phyloP scores from a whole-genome alignment of 2,329 filamentous ascomycete genomes.

The Aspergillus eucalypticola region DNA sequence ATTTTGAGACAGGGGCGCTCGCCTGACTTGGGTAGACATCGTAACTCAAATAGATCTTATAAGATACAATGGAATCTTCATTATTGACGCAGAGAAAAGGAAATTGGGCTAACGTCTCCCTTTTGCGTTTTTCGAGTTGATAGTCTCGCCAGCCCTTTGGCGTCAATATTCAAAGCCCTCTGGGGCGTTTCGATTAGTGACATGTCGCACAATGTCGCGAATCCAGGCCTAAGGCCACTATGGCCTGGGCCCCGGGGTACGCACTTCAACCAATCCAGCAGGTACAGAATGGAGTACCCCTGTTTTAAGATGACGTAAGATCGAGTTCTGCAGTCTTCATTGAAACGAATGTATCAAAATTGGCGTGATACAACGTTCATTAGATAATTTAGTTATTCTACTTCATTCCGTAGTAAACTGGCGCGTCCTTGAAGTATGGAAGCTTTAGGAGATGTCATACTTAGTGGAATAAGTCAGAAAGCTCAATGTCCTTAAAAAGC shows the following conservation, averaged over 20 bases:
- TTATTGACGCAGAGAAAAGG: too few relatives aligned
- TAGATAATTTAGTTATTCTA: background rate
- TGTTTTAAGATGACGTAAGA: constrained; percentile 7
- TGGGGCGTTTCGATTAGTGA: background rate
- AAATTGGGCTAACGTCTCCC: too few relatives aligned
- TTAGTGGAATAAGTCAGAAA: background rate
- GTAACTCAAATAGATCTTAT: too few relatives aligned
- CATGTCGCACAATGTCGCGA: background rate
- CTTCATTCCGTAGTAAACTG: background rate
- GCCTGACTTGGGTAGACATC: too few relatives aligned
- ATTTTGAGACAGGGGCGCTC: too few relatives aligned
- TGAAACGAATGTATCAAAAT: background rate
- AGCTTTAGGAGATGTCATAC: background rate
- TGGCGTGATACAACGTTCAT: too few relatives aligned
- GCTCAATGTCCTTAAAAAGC: background rate
- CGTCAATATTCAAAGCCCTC: background rate
- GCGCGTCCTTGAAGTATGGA: background rate
- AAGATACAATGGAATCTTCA: too few relatives aligned
- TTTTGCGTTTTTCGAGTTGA: background rate
- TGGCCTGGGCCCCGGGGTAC: background rate
- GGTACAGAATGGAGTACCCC: background rate
- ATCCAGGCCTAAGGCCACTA: background rate
- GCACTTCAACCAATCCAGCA: background rate
- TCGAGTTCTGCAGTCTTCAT: background rate
- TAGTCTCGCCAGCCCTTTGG: background rate